Evolutionary conservation across 257 asterid genomes (phyloP), one percentile per base, ranked within the genome.

Genomic region (Solanum clarkiae): DNA sequence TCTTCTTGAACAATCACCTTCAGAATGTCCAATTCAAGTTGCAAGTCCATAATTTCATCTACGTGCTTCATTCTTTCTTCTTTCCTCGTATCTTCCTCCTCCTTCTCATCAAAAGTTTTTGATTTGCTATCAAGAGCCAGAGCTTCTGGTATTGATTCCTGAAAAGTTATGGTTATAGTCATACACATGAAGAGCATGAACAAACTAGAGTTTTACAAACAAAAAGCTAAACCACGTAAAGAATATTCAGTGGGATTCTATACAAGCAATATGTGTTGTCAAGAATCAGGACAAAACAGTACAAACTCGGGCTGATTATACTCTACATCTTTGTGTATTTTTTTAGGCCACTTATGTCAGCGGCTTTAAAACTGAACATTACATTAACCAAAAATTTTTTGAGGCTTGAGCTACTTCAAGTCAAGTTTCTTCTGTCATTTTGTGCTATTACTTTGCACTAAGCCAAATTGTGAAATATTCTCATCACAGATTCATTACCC

Each of bases 21-120:
- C 79, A 94, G 84, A 92, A 97, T 92, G 88, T 97, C 99, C 90
- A 94, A 86, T 92, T 95, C 98, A 87, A 97, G 89, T 84, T 94
- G 99, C 89, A 95, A 91, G 91, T 94, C 87, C 93, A 93, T 65
- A 86, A 95, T 84, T 60, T 87, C 88, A 85, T 93, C 99, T 29
- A 85, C 86, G 65, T 89, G 89, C 84, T 87, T 88, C 79, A 57
- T 63, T 54, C 83, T 85, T 85, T 83, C 86, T 86, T 65, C 88
- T 24, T 59, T 54, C 85, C 80, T 80, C 40, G 80, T 79, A 65
- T 86, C 90, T 68, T 86, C 90, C 82, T 81, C 84, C 87, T 87
- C 94, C 70, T 85, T 88, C 84, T 71, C 85, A 81, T 79, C 53
- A 81, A 88, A 45, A 13, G 29, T 45, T 80, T 66, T 84, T 84